These are phyloP conservation scores for Silene noctiflora DNA, from an alignment of 179 eudicot genomes.

Conservation along the genomic window DNA sequence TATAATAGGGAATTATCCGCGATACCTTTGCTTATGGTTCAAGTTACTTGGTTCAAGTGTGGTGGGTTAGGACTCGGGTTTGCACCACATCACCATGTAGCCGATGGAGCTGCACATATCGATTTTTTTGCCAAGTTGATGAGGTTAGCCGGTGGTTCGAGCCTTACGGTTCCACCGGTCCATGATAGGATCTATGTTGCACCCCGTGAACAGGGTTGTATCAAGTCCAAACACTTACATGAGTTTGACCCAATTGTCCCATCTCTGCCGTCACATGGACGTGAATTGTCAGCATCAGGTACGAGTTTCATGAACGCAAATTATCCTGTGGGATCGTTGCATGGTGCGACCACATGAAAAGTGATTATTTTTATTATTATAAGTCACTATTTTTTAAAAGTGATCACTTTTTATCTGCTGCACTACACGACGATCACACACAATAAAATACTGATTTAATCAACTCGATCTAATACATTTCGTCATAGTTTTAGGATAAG, in stretches of 20 bases:
- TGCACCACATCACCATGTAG: constrained; percentile 67
- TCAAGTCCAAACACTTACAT: not conserved
- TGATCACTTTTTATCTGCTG: too few species aligned
- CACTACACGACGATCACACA: not conserved
- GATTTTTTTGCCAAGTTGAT: constrained; percentile 55
- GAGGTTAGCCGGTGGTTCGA: constrained; percentile 71
- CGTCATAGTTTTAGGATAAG: too few species aligned
- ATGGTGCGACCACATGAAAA: too few species aligned
- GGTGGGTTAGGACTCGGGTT: constrained; percentile 79
- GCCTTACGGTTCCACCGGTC: constrained; percentile 34
- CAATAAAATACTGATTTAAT: not conserved
- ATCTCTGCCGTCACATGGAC: not conserved
- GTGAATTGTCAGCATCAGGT: not conserved
- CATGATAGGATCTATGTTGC: not conserved
- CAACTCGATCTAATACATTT: too few species aligned
- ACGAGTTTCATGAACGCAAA: too few species aligned
- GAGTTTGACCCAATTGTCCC: constrained; percentile 18
- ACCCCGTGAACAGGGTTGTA: not conserved
- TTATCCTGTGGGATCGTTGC: too few species aligned
- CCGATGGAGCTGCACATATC: constrained; percentile 61
- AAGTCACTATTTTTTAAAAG: too few species aligned
- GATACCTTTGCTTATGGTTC: constrained; percentile 18
- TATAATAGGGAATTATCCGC: constrained; percentile 7
- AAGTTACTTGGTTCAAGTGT: constrained; percentile 71
- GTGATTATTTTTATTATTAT: too few species aligned